A percentile compares a stretch with the other conserved stretches of the same genome.
Evolutionary conservation across 495 filamentous ascomycete genomes (phyloP).

Genomic region (Haplographium delicatum): DNA sequence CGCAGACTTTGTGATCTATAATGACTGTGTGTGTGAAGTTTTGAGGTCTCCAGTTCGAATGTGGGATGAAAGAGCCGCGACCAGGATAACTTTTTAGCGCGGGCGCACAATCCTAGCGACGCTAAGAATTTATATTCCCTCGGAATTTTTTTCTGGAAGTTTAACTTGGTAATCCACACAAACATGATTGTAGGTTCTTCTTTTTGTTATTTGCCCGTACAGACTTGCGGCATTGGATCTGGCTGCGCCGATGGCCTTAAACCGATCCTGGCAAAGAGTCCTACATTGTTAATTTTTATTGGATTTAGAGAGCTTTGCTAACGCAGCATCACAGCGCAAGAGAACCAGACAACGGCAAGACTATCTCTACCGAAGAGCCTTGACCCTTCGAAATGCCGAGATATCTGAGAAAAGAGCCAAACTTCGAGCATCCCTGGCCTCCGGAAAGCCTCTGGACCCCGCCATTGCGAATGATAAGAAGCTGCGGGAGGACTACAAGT

Average conservation of each 20-base stretch:
- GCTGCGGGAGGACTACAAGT: conserved; percentile 86
- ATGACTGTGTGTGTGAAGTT: neutral
- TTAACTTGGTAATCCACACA: neutral
- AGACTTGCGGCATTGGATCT: too few relatives aligned
- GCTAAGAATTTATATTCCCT: neutral
- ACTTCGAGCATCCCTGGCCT: conserved; percentile 77
- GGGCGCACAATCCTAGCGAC: neutral
- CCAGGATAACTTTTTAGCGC: neutral
- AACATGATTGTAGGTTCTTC: conserved; percentile 32
- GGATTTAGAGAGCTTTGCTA: neutral
- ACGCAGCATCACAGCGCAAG: conserved; percentile 40
- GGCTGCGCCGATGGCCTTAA: too few relatives aligned
- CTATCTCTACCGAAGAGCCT: conserved; percentile 82
- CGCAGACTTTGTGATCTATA: conserved; percentile 12
- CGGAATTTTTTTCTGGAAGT: neutral
- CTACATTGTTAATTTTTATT: too few relatives aligned
- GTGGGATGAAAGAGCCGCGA: conserved; percentile 3
- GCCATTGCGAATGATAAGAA: conserved; percentile 84
- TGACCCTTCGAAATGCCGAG: conserved; percentile 84
- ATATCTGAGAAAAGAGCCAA: conserved; percentile 85
- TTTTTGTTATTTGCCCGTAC: too few relatives aligned
- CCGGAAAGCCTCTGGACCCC: conserved; percentile 74
- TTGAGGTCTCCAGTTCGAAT: neutral
- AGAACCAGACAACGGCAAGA: conserved; percentile 85
- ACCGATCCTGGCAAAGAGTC: too few relatives aligned